Conservation (phyloP, 345 rosid species). For the Syzygium jambos region DNA sequence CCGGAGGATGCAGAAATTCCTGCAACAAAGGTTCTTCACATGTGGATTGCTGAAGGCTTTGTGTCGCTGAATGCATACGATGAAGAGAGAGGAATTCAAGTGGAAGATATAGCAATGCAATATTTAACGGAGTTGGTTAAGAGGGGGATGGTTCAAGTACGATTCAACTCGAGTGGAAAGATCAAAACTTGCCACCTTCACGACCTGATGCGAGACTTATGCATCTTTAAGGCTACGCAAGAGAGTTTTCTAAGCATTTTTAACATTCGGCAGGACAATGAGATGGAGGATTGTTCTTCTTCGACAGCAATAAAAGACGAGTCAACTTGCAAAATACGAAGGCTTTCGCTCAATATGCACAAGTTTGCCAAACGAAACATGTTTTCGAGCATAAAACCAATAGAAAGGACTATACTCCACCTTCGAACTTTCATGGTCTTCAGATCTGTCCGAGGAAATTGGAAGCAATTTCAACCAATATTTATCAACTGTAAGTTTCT, state of each 20-base stretch:
- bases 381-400: too few species aligned
- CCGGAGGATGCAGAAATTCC: slow-evolving; percentile 32
- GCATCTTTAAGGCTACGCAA: slow-evolving; percentile 17
- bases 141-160: slow-evolving; percentile 31
- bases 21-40: slow-evolving; percentile 19
- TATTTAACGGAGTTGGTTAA: slow-evolving; percentile 1
- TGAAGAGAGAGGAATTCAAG: too few species aligned
- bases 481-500: too few species aligned
- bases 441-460: neutral
- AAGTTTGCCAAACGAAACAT: too few species aligned
- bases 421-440: slow-evolving; percentile 23
- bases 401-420: neutral
- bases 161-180: slow-evolving; percentile 14
- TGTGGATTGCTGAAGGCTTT: slow-evolving; percentile 46
- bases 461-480: too few species aligned
- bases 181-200: slow-evolving; percentile 30
- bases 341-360: too few species aligned
- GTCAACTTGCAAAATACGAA: neutral
- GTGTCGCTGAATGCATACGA: neutral
- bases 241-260: slow-evolving; percentile 15
- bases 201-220: slow-evolving; percentile 32
- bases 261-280: neutral
- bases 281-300: neutral
- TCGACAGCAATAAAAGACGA: neutral
- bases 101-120: too few species aligned